Evolutionary conservation across 2,329 filamentous ascomycete genomes (phyloP).

Genomic region (Cladophialophora chaetospira): DNA sequence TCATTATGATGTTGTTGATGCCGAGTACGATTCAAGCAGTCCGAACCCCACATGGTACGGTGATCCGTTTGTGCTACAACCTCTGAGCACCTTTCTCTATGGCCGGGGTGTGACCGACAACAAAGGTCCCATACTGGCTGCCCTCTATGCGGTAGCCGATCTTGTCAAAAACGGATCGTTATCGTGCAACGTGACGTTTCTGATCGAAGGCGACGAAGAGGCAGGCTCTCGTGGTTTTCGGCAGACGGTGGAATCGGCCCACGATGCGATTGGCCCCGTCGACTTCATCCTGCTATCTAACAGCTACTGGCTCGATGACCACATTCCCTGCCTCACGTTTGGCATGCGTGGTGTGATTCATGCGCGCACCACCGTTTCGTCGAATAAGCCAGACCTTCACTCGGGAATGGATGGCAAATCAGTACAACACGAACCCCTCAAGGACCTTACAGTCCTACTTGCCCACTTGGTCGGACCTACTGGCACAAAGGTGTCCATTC

Average conservation of each 20-base stretch:
- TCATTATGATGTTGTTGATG: constrained; percentile 95
- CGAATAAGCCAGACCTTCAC: constrained; percentile 83
- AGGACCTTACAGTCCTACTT: constrained; percentile 82
- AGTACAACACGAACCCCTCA: constrained; percentile 84
- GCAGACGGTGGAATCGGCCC: constrained; percentile 76
- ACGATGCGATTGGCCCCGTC: constrained; percentile 80
- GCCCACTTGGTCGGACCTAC: constrained; percentile 77
- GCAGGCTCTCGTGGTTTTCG: constrained; percentile 89
- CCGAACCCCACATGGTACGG: constrained; percentile 66
- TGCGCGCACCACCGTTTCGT: constrained; percentile 85
- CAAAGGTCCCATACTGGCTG: constrained; percentile 93
- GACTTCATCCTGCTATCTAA: constrained; percentile 96
- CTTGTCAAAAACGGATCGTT: constrained; percentile 80
- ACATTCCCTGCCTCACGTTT: constrained; percentile 93
- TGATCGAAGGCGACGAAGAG: constrained; percentile 97
- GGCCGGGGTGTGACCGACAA: constrained; percentile 97
- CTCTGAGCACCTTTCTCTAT: constrained; percentile 89
- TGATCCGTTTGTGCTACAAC: constrained; percentile 87
- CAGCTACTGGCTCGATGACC: constrained; percentile 97
- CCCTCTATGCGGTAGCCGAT: constrained; percentile 89
- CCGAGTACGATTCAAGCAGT: constrained; percentile 54
- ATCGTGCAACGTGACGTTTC: constrained; percentile 84
- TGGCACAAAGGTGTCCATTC: constrained; percentile 75
- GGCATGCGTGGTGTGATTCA: constrained; percentile 92
- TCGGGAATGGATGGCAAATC: constrained; percentile 94